phyloP scores from a whole-genome alignment of 1,284 basidiomycete species.

The Stygiomarasmius scandens region DNA sequence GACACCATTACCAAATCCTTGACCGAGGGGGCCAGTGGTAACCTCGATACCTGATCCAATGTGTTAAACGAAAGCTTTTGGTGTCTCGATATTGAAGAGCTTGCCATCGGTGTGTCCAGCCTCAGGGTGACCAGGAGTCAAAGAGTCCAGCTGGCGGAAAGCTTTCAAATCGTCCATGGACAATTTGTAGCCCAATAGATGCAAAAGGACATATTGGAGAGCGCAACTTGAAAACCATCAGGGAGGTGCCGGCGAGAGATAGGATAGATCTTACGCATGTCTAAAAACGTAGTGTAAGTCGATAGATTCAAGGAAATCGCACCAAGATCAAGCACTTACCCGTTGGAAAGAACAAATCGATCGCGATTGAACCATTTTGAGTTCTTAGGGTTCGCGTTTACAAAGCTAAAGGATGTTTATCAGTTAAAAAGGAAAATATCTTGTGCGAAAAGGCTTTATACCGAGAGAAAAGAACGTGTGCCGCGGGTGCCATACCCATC shows the following conservation, averaged over 20 bases:
- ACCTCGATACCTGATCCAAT: constrained; percentile 75
- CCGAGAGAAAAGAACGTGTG: constrained; percentile 87
- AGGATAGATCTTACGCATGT: constrained; percentile 61
- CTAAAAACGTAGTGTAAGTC: constrained; percentile 32
- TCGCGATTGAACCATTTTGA: constrained; percentile 93
- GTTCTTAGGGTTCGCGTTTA: constrained; percentile 86
- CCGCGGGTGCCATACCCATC: constrained; percentile 89
- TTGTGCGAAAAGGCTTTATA: constrained; percentile 29
- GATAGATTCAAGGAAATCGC: constrained; percentile 16
- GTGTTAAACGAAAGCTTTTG: background rate
- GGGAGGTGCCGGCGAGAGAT: constrained; percentile 9
- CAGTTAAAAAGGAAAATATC: background rate
- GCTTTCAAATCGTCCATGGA: constrained; percentile 83
- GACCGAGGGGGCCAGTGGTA: constrained; percentile 94
- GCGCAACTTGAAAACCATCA: constrained; percentile 61
- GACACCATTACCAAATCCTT: constrained; percentile 92
- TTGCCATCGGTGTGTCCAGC: constrained; percentile 83
- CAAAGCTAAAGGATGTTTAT: constrained; percentile 52
- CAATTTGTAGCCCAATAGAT: constrained; percentile 84
- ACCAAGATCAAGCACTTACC: constrained; percentile 50
- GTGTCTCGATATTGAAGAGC: constrained; percentile 7
- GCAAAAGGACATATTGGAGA: constrained; percentile 82
- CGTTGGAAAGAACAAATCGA: constrained; percentile 86
- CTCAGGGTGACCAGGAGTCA: constrained; percentile 93
- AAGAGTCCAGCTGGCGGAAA: constrained; percentile 86